Evolutionary conservation across 495 filamentous ascomycete species (phyloP), one percentile per base, ranked within the genome.

Genomic region (Hypoxylon fragiforme): DNA sequence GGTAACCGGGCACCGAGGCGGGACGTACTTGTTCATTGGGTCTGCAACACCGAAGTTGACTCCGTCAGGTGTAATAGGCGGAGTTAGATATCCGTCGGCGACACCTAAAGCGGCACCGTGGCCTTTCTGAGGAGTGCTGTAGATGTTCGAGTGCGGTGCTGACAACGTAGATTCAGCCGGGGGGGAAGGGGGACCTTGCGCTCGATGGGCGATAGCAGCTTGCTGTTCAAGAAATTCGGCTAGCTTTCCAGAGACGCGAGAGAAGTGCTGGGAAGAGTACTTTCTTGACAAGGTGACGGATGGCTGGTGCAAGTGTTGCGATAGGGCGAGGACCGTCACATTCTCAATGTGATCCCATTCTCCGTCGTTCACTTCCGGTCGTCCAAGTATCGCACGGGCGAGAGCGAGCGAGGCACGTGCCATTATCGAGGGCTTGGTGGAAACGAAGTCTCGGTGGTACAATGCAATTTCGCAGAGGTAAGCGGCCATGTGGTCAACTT

Each of bases 361-460:
- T 2, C 79, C 84, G 57, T 85, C 81, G 45, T 80, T 81, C 48
- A 88, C 80, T 64, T 94, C 88, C 34, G 85, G 82, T 49, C 90
- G 84, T 67, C 83, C 82, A 31, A 97, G 80, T 57, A 99, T 91
- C 70, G 87, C 92, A 36, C 91, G 79, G 24, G 94, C 87, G 38
- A 99, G 77, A 32, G 89, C 90, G 43, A 97, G 74, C 1, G 92
- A 89, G 38, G 90, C 86, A 55, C 89, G 81, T 36, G 94, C 94
- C 77, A 97, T 88, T 55, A 95, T 84, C 3, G 91, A 95, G 14
- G 94, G 91, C 49, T 84, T 85, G 44, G 85, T 88, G 28, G 89
- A 90, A 44, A 99, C 91, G 64, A 97, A 97, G 46, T 97, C 95
- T 62, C 90, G 87, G 73, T 97, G 90, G 76, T 95, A 99, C 35